Evolutionary conservation across 768 basidiomycete species (phyloP).

Genomic region (Plicaturopsis crispa): DNA sequence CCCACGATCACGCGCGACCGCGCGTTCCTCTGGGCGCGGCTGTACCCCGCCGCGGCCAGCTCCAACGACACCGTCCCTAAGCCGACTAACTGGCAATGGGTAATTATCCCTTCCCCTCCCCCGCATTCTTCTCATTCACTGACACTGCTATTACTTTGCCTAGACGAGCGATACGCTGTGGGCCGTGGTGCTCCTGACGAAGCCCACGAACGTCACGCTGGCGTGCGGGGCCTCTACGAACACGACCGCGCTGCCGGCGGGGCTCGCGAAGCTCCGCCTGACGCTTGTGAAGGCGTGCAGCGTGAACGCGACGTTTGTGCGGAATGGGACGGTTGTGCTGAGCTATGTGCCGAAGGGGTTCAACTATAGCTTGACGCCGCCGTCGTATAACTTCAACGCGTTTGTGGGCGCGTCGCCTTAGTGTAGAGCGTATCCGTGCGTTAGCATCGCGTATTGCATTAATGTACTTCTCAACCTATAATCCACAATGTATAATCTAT

Average conservation of each 20-base stretch:
- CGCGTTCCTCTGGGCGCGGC: constrained; percentile 32
- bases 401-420: constrained; percentile 25
- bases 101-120: constrained; percentile 23
- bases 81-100: constrained; percentile 26
- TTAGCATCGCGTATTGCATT: too few relatives aligned
- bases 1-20: constrained; percentile 50
- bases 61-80: constrained; percentile 22
- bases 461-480: too few relatives aligned
- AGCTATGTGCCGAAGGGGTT: constrained; percentile 23
- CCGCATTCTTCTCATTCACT: constrained; percentile 10
- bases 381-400: constrained; percentile 36
- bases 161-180: constrained; percentile 32
- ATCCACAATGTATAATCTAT: too few relatives aligned
- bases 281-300: constrained; percentile 27
- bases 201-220: constrained; percentile 30
- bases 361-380: constrained; percentile 27
- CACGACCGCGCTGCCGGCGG: constrained; percentile 24
- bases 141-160: constrained; percentile 3
- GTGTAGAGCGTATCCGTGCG: too few relatives aligned
- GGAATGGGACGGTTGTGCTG: constrained; percentile 28
- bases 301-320: constrained; percentile 28
- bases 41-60: constrained; percentile 28
- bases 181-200: constrained; percentile 34
- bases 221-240: constrained; percentile 14
- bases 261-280: constrained; percentile 37